Evolutionary conservation across 441 rosid species (phyloP).

Genomic region (Adansonia madagascariensis): DNA sequence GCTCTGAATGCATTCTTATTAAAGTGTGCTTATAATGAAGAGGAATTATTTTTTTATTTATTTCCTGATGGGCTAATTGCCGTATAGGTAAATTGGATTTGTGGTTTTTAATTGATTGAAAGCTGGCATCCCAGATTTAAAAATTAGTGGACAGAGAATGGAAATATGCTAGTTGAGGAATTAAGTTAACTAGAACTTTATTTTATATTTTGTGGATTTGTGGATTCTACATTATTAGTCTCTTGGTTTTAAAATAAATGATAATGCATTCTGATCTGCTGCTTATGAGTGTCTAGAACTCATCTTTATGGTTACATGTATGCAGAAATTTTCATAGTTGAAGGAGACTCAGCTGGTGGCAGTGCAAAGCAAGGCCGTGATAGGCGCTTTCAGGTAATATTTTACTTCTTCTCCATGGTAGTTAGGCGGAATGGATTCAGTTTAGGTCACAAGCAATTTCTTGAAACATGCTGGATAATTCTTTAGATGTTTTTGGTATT

Average conservation of each 20-base stretch:
- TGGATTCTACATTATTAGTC: not conserved
- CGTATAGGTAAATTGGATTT: not conserved
- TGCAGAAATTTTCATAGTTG: slow-evolving; percentile 93
- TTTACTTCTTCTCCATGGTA: slow-evolving; percentile 21
- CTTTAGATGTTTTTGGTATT: not conserved
- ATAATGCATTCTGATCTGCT: not conserved
- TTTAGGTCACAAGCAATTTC: not conserved
- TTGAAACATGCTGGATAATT: not conserved
- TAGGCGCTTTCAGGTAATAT: slow-evolving; percentile 89
- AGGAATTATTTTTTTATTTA: not conserved
- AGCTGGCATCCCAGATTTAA: not conserved
- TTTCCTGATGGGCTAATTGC: not conserved
- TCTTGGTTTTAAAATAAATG: slow-evolving; percentile 18
- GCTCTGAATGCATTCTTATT: not conserved
- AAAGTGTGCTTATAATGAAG: not conserved
- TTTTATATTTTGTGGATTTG: not conserved
- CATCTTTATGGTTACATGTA: slow-evolving; percentile 21
- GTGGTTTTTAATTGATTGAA: slow-evolving; percentile 11
- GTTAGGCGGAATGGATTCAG: slow-evolving; percentile 3
- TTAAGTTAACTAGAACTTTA: not conserved
- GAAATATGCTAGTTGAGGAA: slow-evolving; percentile 1
- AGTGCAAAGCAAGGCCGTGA: slow-evolving; percentile 99
- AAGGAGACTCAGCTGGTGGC: slow-evolving; percentile 99
- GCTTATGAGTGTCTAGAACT: not conserved
- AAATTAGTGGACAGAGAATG: not conserved